Conservation (phyloP, 345 rosid species). For the Passiflora organensis region DNA sequence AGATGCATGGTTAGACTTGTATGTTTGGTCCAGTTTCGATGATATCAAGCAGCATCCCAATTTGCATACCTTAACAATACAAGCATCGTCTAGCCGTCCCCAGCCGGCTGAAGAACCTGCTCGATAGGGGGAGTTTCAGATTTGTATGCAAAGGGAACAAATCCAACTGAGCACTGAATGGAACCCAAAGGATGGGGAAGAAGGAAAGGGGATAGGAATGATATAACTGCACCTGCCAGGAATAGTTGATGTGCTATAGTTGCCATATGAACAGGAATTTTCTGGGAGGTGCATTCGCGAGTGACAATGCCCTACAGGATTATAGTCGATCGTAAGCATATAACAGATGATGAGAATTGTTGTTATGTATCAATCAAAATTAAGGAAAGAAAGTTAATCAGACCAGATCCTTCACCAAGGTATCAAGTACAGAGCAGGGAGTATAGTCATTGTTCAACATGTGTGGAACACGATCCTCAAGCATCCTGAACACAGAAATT, state of each 20-base stretch:
- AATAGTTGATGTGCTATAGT: slow-evolving; percentile 78
- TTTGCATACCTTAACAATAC: slow-evolving; percentile 78
- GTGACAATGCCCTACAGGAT: slow-evolving; percentile 75
- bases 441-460: slow-evolving; percentile 91
- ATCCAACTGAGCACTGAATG: not conserved
- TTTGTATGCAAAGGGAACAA: not conserved
- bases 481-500: slow-evolving; percentile 57
- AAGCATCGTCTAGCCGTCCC: slow-evolving; percentile 91
- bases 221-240: slow-evolving; percentile 53
- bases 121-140: slow-evolving; percentile 7
- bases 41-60: not conserved
- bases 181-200: not conserved
- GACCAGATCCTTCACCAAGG: slow-evolving; percentile 95
- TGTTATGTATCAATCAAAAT: not conserved
- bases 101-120: slow-evolving; percentile 95
- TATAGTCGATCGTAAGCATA: slow-evolving; percentile 4
- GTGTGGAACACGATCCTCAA: slow-evolving; percentile 93
- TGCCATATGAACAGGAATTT: slow-evolving; percentile 78
- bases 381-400: slow-evolving; percentile 15
- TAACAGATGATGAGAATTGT: not conserved
- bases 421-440: slow-evolving; percentile 89
- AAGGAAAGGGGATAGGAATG: not conserved
- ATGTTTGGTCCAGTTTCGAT: not conserved
- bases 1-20: not conserved
- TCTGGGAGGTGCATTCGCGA: slow-evolving; percentile 58